Percentiles rank a stretch among this genome's conserved stretches.
Evolutionary conservation across 805 yeast genomes (phyloP).

Genomic region (Cyberlindnera veronae): DNA sequence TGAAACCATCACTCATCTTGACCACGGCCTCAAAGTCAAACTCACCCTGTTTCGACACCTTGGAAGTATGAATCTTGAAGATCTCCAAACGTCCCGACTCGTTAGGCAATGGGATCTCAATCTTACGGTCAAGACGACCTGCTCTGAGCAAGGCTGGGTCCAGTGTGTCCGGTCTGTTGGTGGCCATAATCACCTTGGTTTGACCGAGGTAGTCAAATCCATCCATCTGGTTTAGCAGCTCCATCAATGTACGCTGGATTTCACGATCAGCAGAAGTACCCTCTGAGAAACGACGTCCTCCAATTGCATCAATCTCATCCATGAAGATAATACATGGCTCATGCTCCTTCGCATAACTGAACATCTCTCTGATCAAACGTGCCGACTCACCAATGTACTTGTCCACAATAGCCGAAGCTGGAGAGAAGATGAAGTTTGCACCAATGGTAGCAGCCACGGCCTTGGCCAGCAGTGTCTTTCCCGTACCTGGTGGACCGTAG

Average conservation of each 20-base stretch:
- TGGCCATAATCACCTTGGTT: constrained; percentile 97
- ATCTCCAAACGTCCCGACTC: constrained; percentile 94
- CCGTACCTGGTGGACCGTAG: constrained; percentile 99
- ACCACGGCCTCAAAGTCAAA: constrained; percentile 96
- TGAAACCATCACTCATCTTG: constrained; percentile 98
- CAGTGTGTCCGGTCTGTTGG: constrained; percentile 97
- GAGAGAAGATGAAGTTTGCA: constrained; percentile 96
- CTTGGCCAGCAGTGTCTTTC: constrained; percentile 92
- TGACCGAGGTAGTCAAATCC: constrained; percentile 96
- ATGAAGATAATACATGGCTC: constrained; percentile 97
- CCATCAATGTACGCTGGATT: constrained; percentile 97
- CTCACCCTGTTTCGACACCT: constrained; percentile 88
- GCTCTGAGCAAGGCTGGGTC: constrained; percentile 98
- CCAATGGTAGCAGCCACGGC: constrained; percentile 99
- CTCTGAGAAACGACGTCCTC: constrained; percentile 95
- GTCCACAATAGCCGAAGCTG: constrained; percentile 97
- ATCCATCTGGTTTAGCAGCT: constrained; percentile 95
- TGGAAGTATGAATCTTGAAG: constrained; percentile 86
- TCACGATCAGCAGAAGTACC: constrained; percentile 99
- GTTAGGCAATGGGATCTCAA: constrained; percentile 92
- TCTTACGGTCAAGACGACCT: constrained; percentile 94
- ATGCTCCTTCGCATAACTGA: constrained; percentile 95
- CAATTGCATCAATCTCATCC: constrained; percentile 99
- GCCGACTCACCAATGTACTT: constrained; percentile 98
- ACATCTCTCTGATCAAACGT: constrained; percentile 94